Percentiles rank a stretch among this genome's conserved stretches.
phyloP scores from a whole-genome alignment of 23 red algal genomes.

The Gracilaria domingensis region DNA sequence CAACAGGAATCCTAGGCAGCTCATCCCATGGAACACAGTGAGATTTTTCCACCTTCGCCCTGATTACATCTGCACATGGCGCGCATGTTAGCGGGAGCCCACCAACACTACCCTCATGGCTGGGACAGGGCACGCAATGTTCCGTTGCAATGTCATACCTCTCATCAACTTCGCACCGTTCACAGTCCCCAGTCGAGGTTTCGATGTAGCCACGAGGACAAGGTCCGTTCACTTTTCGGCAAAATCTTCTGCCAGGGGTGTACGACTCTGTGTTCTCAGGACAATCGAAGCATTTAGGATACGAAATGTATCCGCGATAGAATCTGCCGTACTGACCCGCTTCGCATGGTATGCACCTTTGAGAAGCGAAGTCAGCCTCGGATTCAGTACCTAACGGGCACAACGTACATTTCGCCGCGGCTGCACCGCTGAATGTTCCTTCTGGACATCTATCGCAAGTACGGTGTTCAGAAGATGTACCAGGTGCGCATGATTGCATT shows the following conservation, averaged over 20 bases:
- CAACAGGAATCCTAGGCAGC: not conserved
- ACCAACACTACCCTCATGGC: not conserved
- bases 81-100: slow-evolving; percentile 9
- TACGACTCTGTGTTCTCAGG: slow-evolving; percentile 1
- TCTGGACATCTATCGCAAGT: not conserved
- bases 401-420: not conserved
- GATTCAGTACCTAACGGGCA: not conserved
- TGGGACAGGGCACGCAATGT: not conserved
- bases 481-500: slow-evolving; percentile 3
- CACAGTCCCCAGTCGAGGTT: slow-evolving; percentile 28
- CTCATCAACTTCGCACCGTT: not conserved
- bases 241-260: slow-evolving; percentile 1
- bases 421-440: not conserved
- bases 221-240: not conserved
- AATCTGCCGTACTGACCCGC: not conserved
- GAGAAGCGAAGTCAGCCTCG: not conserved
- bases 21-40: not conserved
- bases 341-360: not conserved
- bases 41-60: not conserved
- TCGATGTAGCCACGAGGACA: slow-evolving; percentile 10
- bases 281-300: not conserved
- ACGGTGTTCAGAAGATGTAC: not conserved
- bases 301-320: not conserved
- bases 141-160: slow-evolving; percentile 10
- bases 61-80: not conserved